Conservation (phyloP, 495 filamentous ascomycete genomes). For the Penicillium chermesinum region DNA sequence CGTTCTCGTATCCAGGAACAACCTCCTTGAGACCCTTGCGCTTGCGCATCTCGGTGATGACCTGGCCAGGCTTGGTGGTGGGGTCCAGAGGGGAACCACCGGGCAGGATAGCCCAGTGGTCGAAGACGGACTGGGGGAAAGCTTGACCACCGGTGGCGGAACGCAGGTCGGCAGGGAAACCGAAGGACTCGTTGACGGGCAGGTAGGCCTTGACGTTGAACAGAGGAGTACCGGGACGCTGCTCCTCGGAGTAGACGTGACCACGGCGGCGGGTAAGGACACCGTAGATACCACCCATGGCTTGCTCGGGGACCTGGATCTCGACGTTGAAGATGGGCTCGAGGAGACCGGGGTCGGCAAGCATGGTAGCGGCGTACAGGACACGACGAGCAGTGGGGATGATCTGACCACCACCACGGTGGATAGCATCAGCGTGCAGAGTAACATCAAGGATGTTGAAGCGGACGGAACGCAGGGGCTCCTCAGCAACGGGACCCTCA, state of each 20-base stretch:
- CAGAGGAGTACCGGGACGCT: conserved; percentile 96
- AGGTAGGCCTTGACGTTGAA: conserved; percentile 99
- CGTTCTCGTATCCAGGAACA: conserved; percentile 85
- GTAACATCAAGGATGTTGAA: conserved; percentile 99
- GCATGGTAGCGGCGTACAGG: conserved; percentile 84
- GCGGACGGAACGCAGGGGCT: conserved; percentile 93
- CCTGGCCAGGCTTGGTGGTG: conserved; percentile 76
- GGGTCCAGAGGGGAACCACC: conserved; percentile 89
- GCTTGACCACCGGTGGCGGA: conserved; percentile 90
- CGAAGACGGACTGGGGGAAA: conserved; percentile 98
- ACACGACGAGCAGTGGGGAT: conserved; percentile 98
- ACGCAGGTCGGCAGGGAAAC: conserved; percentile 97
- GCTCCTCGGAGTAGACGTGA: conserved; percentile 98
- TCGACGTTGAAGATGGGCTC: conserved; percentile 99
- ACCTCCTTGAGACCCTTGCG: conserved; percentile 98
- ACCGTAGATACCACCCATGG: conserved; percentile 99
- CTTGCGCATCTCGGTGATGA: conserved; percentile 90
- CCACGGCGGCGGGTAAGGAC: conserved; percentile 96
- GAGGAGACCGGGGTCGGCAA: conserved; percentile 83
- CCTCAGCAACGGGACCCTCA: conserved; percentile 95
- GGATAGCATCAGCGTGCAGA: conserved; percentile 98
- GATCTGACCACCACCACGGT: conserved; percentile 98
- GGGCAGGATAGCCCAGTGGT: conserved; percentile 93
- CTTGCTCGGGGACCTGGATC: conserved; percentile 96
- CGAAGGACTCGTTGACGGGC: conserved; percentile 99